Percentiles rank a stretch among this genome's conserved stretches.
Conservation (phyloP, 805 yeast genomes). For the Priceomyces castillae region DNA sequence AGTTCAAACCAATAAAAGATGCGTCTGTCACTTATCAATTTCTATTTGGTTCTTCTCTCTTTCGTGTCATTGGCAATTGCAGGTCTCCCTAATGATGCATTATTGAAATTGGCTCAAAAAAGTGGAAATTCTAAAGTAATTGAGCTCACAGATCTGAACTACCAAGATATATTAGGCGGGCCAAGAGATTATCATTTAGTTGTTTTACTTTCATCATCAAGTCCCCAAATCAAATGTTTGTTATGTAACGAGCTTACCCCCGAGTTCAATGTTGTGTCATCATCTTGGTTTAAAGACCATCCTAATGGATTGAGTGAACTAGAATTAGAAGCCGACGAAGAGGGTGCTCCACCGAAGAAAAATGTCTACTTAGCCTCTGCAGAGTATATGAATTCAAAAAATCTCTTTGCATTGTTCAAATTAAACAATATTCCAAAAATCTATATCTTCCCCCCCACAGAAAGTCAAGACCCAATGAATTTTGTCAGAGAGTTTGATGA, state of each 20-base stretch:
- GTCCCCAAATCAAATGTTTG: conserved; percentile 70
- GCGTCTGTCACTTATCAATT: conserved; percentile 4
- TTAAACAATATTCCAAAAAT: conserved; percentile 79
- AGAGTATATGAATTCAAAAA: conserved; percentile 61
- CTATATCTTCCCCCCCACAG: conserved; percentile 56
- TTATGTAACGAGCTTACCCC: conserved; percentile 74
- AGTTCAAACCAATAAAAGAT: background rate
- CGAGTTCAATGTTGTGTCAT: conserved; percentile 55
- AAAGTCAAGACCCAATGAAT: conserved; percentile 27
- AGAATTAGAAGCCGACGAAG: conserved; percentile 38
- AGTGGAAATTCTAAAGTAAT: conserved; percentile 19
- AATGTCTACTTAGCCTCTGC: conserved; percentile 68
- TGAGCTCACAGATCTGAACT: conserved; percentile 57
- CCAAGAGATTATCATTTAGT: conserved; percentile 70
- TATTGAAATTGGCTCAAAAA: conserved; percentile 17
- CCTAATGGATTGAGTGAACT: conserved; percentile 40
- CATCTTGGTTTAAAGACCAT: conserved; percentile 53
- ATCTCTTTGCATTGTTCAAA: conserved; percentile 49
- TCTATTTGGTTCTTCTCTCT: conserved; percentile 4
- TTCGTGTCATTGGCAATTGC: conserved; percentile 17
- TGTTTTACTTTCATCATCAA: conserved; percentile 68
- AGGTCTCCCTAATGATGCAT: conserved; percentile 22
- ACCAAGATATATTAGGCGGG: conserved; percentile 53
- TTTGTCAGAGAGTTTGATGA: conserved; percentile 30
- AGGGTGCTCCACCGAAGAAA: conserved; percentile 13